Evolutionary conservation across 2,329 filamentous ascomycete genomes (phyloP), one percentile per base, ranked within the genome.

Genomic region (Trichoderma sp.): DNA sequence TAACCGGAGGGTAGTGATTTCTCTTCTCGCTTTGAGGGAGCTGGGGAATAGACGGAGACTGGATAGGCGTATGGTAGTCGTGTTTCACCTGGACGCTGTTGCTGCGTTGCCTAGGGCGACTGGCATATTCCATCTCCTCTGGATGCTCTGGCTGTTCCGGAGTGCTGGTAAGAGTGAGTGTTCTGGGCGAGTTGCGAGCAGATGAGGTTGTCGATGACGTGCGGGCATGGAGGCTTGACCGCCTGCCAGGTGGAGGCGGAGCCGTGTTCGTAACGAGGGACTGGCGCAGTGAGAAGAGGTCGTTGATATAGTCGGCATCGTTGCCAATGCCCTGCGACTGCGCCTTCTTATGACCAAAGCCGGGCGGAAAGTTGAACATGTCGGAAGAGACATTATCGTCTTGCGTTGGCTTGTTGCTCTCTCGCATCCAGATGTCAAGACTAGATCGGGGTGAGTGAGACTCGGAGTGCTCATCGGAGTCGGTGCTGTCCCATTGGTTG

Each of bases 351-450:
- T 59, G 79, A 1, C 83, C 82, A 71, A 85, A 84, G 76, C 86
- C 84, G n/a, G 72, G 68, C 0, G 86, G 85, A 68, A 88, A 87
- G 21, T 82, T 79, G 69, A 88, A 88, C 1, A 88, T 77, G 68
- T 88, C 86, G 0, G 86, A 86, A 4, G 85, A 86, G 0, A 72
- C 72, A 30, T 77, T 74, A 0, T 76, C 75, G 1, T 66, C 68
- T 4, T 70, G 70, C 0, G 83, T 81, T 11, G 63, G 52, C 58
- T 84, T 84, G 37, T 81, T 76, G 65, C 84, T 85, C 74, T 87
- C 85, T 7, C 82, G 82, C 77, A 89, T 82, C 86, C 86, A 89
- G 28, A 86, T 85, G 66, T 89, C 87, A 5, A 85, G 80, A 69
- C 82, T 85, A 1, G 84, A 86, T 0, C 82, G 78, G 4, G 82